Percentiles rank a stretch among this genome's conserved stretches.
Evolutionary conservation across 768 basidiomycete genomes (phyloP).

Genomic region (Pisolithus marmoratus): DNA sequence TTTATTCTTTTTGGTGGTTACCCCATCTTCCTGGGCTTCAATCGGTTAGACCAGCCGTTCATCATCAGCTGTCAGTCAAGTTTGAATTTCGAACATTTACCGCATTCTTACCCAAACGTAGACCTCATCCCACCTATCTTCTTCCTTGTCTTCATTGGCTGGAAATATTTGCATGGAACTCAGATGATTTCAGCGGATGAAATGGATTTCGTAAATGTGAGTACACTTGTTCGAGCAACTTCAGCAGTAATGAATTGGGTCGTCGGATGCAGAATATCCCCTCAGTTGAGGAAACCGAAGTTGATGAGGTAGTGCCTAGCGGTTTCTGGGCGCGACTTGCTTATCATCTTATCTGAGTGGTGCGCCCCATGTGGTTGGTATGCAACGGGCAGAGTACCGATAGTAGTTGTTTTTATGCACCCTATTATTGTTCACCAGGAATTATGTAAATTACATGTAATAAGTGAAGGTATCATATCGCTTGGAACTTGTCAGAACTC

Average conservation of each 20-base stretch:
- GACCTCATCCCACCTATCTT: not conserved
- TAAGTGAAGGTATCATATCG: too few relatives aligned
- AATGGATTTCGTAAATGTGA: not conserved
- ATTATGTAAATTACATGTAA: too few relatives aligned
- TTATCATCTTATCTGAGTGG: not conserved
- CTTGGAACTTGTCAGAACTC: too few relatives aligned
- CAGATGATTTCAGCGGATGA: not conserved
- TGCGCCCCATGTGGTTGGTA: not conserved
- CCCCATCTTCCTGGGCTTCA: slow-evolving; percentile 57
- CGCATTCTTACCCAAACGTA: not conserved
- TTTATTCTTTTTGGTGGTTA: slow-evolving; percentile 57
- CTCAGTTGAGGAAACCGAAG: slow-evolving; percentile 5
- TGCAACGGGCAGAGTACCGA: too few relatives aligned
- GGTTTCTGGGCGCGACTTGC: slow-evolving; percentile 7
- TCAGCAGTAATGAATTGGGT: not conserved
- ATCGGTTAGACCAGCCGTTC: slow-evolving; percentile 14
- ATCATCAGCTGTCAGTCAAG: not conserved
- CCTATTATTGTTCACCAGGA: too few relatives aligned
- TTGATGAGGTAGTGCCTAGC: not conserved
- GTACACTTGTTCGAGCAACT: not conserved
- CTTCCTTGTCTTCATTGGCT: not conserved
- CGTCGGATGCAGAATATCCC: slow-evolving; percentile 5
- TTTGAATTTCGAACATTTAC: not conserved
- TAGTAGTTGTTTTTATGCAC: too few relatives aligned
- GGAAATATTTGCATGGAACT: not conserved